phyloP scores from a whole-genome alignment of 1,139 yeast genomes.

The Zygosaccharomyces sapae region DNA sequence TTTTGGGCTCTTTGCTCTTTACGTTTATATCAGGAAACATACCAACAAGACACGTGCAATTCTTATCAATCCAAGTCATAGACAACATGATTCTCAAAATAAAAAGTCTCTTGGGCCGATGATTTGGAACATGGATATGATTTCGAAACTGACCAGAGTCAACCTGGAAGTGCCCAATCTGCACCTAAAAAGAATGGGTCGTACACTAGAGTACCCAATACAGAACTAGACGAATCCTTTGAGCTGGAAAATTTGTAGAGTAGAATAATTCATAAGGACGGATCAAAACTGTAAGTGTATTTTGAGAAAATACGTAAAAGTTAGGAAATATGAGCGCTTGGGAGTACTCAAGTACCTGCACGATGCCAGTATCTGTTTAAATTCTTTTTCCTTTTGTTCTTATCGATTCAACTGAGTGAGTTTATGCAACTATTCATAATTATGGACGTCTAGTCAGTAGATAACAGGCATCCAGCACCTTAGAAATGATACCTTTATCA shows the following conservation, averaged over 20 bases:
- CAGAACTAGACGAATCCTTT: conserved; percentile 22
- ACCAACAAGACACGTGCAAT: conserved; percentile 29
- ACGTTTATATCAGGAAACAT: conserved; percentile 10
- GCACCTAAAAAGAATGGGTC: conserved; percentile 18
- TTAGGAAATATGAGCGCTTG: too few relatives aligned
- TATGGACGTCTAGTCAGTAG: too few relatives aligned
- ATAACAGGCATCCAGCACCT: too few relatives aligned
- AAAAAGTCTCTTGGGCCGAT: conserved; percentile 39
- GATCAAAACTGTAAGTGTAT: too few relatives aligned
- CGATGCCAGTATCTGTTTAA: too few relatives aligned
- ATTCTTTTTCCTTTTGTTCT: too few relatives aligned
- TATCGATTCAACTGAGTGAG: too few relatives aligned
- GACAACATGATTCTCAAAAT: conserved; percentile 20
- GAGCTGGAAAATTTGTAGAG: conserved; percentile 21
- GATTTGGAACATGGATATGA: conserved; percentile 32
- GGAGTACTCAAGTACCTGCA: too few relatives aligned
- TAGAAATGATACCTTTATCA: too few relatives aligned
- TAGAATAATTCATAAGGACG: too few relatives aligned
- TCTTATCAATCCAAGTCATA: conserved; percentile 25
- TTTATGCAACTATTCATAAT: too few relatives aligned
- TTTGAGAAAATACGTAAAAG: too few relatives aligned
- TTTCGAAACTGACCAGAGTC: conserved; percentile 40
- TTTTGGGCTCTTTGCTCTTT: conserved; percentile 8
- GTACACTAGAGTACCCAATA: conserved; percentile 22
- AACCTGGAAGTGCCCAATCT: conserved; percentile 8